phyloP scores from a whole-genome alignment of 768 basidiomycete genomes.

The Tricholoma saponaceum region DNA sequence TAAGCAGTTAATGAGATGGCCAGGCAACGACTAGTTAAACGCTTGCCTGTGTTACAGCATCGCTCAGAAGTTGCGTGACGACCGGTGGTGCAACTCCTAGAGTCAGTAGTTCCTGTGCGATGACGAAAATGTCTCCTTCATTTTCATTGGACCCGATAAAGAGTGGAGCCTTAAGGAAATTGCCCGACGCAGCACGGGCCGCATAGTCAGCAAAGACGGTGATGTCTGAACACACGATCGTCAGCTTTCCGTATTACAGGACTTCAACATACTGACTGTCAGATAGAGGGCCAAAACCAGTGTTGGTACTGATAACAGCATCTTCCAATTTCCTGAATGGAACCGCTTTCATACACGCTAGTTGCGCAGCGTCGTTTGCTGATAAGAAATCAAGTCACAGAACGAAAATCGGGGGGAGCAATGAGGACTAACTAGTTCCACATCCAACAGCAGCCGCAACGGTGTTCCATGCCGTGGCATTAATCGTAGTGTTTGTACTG shows the following conservation, averaged over 20 bases:
- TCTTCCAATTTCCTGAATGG: slow-evolving; percentile 26
- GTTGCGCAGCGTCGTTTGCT: slow-evolving; percentile 22
- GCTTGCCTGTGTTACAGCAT: slow-evolving; percentile 16
- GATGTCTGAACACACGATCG: slow-evolving; percentile 17
- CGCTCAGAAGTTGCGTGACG: slow-evolving; percentile 24
- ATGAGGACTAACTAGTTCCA: slow-evolving; percentile 21
- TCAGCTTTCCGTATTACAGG: too few relatives aligned
- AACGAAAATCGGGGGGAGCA: not conserved
- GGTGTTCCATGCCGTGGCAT: slow-evolving; percentile 23
- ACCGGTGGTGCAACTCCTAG: slow-evolving; percentile 24
- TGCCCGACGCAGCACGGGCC: slow-evolving; percentile 14
- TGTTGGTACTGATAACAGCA: slow-evolving; percentile 25
- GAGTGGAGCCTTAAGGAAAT: slow-evolving; percentile 17
- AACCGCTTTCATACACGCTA: slow-evolving; percentile 33
- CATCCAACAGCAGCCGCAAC: slow-evolving; percentile 28
- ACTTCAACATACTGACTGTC: slow-evolving; percentile 31
- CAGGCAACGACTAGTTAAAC: not conserved
- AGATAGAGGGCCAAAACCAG: slow-evolving; percentile 23
- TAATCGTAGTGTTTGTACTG: slow-evolving; percentile 4
- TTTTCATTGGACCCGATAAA: slow-evolving; percentile 26
- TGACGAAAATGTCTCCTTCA: slow-evolving; percentile 33
- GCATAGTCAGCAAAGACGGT: slow-evolving; percentile 29
- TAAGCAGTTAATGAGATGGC: not conserved
- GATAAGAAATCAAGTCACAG: not conserved
- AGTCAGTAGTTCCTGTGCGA: slow-evolving; percentile 22